Percentiles rank a stretch among this genome's conserved stretches.
Evolutionary conservation across 495 filamentous ascomycete genomes (phyloP).

Genomic region (Glutinoglossum americanum): DNA sequence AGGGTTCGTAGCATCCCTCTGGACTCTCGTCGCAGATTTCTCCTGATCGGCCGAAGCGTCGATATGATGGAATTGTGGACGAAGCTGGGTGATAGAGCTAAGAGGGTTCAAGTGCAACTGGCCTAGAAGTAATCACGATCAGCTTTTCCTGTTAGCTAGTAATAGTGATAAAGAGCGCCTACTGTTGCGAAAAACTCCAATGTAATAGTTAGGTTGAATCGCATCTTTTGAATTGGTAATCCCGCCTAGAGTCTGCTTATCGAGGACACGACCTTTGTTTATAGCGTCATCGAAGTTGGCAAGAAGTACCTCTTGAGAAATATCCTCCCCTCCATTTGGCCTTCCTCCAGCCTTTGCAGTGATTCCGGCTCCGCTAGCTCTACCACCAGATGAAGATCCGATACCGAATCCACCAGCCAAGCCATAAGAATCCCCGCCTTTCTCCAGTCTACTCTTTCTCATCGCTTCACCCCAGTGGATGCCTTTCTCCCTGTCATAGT

Average conservation of each 20-base stretch:
- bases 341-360: constrained; percentile 16
- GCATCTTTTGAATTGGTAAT: constrained; percentile 35
- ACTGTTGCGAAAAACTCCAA: constrained; percentile 47
- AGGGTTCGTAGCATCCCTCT: constrained; percentile 21
- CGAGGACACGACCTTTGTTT: constrained; percentile 27
- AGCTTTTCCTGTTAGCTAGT: neutral
- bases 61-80: constrained; percentile 53
- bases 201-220: constrained; percentile 45
- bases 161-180: constrained; percentile 10
- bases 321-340: constrained; percentile 16
- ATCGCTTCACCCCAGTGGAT: constrained; percentile 44
- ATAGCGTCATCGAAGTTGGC: constrained; percentile 26
- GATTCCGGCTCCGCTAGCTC: constrained; percentile 7
- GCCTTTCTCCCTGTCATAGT: constrained; percentile 45
- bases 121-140: constrained; percentile 19
- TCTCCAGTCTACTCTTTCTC: constrained; percentile 28
- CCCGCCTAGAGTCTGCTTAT: constrained; percentile 43
- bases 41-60: constrained; percentile 39
- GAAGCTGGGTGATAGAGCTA: constrained; percentile 46
- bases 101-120: constrained; percentile 49
- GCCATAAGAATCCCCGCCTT: constrained; percentile 34
- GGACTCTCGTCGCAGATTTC: constrained; percentile 12
- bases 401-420: constrained; percentile 37
- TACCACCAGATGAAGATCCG: constrained; percentile 10
- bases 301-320: constrained; percentile 19